These are phyloP conservation scores for Toxicodendron radicans DNA, from an alignment of 345 rosid genomes.

Conservation along the genomic window DNA sequence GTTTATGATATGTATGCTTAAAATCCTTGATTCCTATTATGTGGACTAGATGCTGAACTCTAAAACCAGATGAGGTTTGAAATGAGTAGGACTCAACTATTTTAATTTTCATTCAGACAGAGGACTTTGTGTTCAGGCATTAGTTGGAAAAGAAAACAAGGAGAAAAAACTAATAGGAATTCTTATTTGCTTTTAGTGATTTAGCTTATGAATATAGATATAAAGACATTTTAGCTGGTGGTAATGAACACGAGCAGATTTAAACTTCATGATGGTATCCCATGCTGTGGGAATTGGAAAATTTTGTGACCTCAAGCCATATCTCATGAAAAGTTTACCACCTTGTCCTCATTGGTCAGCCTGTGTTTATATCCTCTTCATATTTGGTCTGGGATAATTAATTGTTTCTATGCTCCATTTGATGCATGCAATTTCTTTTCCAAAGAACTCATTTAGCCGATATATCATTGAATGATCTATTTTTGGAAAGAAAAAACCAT, in stretches of 20 bases:
- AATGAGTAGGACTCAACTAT: not conserved
- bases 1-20: not conserved
- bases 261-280: not conserved
- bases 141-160: not conserved
- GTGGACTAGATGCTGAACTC: not conserved
- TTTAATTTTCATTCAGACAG: not conserved
- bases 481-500: not conserved
- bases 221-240: not conserved
- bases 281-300: not conserved
- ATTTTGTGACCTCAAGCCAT: slow-evolving; percentile 12
- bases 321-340: not conserved
- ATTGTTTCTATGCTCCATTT: too few relatives aligned
- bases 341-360: not conserved
- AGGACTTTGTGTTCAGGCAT: not conserved
- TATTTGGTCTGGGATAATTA: not conserved
- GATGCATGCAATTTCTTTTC: too few relatives aligned
- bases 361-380: not conserved
- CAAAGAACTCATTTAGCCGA: not conserved
- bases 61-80: not conserved
- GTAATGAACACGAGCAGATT: not conserved
- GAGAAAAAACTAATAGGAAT: not conserved
- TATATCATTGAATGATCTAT: not conserved
- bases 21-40: not conserved
- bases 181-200: not conserved
- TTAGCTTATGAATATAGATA: not conserved